Base-by-base conservation (phyloP, 169 alveolate species). In the Theileria annulata region DNA sequence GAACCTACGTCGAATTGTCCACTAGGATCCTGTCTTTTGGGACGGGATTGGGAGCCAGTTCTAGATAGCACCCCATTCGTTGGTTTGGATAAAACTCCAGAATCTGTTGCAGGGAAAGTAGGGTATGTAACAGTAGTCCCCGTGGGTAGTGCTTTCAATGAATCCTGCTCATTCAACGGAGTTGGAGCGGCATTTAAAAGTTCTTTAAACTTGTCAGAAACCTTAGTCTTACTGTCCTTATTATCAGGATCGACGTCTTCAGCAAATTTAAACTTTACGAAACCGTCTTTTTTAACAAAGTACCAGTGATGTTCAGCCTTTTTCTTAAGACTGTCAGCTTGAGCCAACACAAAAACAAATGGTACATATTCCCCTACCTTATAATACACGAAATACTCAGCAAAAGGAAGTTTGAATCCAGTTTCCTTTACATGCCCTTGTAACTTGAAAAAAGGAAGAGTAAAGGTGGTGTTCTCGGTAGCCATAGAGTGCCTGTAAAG, bases 401-500 rank as follows among this genome's bases (percentile, higher is more conserved):
- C 73, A 10, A 64, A 64, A 25, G 49, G 49, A 2, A 21, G 33
- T 21, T 35, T 31, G 35, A 42, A 42, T 21, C 56, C 56, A 1
- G 73, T 35, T 25, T 31, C 59, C 49, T 25, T 35, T 19, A 64
- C 73, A 19, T 64, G 42, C 0, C 73, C 73, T 8, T 64, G 59
- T 25, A 64, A 37, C 56, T 42, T 42, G 37, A 64, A n/a, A 25
- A 42, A 64, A 19, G 59, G 49, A 21, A 64, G 73, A 19, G 49
- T 31, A 25, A 64, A 64, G 73, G 73, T 42, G n/a, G 73, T 21
- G 73, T 31, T 35, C 49, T 31, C 49, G 10, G 73, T 35, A 21
- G 73, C 56, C 73, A 64, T 64, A 17, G 49, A 21, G 56, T 64
- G 56, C 56, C 56, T 64, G 73, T 64, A 64, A 25, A 64, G 73